phyloP scores from a whole-genome alignment of 345 rosid species.

The Lumnitzera littorea region DNA sequence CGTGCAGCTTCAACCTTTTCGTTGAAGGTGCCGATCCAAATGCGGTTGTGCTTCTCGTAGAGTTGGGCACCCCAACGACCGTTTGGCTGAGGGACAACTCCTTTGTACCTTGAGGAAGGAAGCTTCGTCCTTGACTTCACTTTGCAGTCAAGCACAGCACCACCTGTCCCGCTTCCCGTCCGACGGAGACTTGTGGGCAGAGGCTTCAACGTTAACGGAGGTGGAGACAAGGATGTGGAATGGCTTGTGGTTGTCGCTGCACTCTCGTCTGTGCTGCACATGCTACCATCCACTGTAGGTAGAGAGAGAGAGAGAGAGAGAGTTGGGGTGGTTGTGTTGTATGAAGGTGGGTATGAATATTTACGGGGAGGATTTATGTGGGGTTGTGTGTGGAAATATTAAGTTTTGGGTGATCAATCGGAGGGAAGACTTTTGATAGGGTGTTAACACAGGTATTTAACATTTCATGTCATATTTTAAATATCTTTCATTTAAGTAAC shows the following conservation, averaged over 20 bases:
- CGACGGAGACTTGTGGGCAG: conserved; percentile 27
- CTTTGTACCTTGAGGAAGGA: conserved; percentile 37
- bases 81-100: conserved; percentile 51
- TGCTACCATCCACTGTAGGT: conserved; percentile 6
- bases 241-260: conserved; percentile 18
- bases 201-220: conserved; percentile 1
- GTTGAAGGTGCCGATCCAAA: conserved; percentile 57
- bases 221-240: conserved; percentile 11
- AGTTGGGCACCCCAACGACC: conserved; percentile 60
- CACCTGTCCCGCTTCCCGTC: conserved; percentile 12
- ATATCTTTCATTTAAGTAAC: too few species aligned
- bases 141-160: conserved; percentile 9
- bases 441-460: too few species aligned
- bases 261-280: conserved; percentile 31
- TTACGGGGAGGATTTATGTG: too few species aligned
- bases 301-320: background rate
- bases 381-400: too few species aligned
- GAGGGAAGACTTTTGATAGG: too few species aligned
- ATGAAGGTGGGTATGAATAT: background rate
- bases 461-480: too few species aligned
- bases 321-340: too few species aligned
- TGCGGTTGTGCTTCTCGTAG: conserved; percentile 51
- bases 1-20: conserved; percentile 50
- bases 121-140: conserved; percentile 23
- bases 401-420: too few species aligned